phyloP scores from a whole-genome alignment of 768 basidiomycete genomes.

The Leccinum sublutescens region DNA sequence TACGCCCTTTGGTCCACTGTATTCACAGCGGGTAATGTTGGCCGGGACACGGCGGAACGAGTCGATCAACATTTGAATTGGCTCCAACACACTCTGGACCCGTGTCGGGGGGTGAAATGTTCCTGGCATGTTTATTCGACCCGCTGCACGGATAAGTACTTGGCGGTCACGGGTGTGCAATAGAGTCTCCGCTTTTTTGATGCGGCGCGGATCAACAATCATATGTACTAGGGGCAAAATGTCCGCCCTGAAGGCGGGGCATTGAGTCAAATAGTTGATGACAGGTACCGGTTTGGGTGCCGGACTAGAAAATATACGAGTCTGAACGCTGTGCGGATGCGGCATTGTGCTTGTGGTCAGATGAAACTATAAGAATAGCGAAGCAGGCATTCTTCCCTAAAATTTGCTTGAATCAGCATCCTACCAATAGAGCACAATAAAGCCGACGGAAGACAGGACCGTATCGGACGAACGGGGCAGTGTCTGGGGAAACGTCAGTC shows the following conservation, averaged over 20 bases:
- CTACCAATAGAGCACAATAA: not conserved
- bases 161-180: not conserved
- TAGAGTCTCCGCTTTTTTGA: conserved; percentile 2
- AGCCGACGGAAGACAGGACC: not conserved
- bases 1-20: not conserved
- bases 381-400: too few species aligned
- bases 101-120: not conserved
- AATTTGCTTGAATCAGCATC: not conserved
- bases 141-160: not conserved
- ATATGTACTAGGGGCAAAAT: not conserved
- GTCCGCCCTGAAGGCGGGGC: not conserved
- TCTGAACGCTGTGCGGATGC: not conserved
- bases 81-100: not conserved
- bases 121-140: not conserved
- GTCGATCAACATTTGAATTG: not conserved
- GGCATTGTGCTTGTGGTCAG: not conserved
- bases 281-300: too few species aligned
- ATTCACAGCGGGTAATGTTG: not conserved
- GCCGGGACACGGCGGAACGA: not conserved
- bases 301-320: not conserved
- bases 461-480: not conserved
- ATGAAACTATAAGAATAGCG: not conserved
- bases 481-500: conserved; percentile 2
- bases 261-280: not conserved
- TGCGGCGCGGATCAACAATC: not conserved